Conservation (phyloP, 345 rosid genomes). For the Eutrema yunnanense region DNA sequence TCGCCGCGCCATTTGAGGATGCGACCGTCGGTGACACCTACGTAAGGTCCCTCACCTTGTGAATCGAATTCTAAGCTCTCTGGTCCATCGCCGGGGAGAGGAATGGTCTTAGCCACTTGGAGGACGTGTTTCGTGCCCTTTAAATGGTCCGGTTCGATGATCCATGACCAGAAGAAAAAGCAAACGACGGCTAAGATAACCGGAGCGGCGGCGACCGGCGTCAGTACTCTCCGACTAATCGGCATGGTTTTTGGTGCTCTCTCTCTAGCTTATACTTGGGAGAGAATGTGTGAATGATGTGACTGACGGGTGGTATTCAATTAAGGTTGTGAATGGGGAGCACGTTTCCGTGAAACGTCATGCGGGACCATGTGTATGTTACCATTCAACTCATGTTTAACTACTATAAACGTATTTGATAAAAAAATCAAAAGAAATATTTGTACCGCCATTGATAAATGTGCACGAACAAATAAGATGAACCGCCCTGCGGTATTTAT, state of each 20-base stretch:
- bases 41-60: constrained; percentile 43
- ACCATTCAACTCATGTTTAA: no score
- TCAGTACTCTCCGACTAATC: constrained; percentile 1
- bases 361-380: no score
- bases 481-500: no score
- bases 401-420: no score
- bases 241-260: not conserved
- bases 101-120: constrained; percentile 16
- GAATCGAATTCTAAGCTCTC: constrained; percentile 29
- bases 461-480: no score
- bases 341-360: no score
- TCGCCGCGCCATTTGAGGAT: constrained; percentile 37
- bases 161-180: constrained; percentile 14
- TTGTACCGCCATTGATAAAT: no score
- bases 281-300: no score
- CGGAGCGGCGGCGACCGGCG: not conserved
- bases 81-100: constrained; percentile 21
- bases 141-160: constrained; percentile 9
- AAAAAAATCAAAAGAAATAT: no score
- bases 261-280: no score
- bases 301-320: no score
- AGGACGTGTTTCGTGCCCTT: constrained; percentile 9
- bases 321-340: no score
- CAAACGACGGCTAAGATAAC: constrained; percentile 15
- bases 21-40: constrained; percentile 67